Conservation (phyloP, 1,284 basidiomycete species). For the Marasmius tenuissimus region DNA sequence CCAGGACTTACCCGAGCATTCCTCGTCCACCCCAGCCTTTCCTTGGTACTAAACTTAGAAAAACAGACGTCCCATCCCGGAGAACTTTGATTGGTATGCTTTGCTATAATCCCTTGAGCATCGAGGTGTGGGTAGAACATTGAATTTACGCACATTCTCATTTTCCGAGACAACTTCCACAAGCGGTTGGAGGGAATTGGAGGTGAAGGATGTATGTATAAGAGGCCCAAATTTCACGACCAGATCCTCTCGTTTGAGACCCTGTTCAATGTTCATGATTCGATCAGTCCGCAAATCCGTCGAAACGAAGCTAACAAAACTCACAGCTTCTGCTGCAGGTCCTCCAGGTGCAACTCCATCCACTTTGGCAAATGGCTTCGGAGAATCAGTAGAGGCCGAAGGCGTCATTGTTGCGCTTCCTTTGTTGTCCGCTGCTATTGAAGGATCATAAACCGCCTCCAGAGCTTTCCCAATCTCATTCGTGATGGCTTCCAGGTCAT, state of each 20-base stretch:
- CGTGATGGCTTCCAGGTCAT: slow-evolving; percentile 71
- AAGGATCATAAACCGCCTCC: slow-evolving; percentile 63
- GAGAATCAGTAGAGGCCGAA: slow-evolving; percentile 12
- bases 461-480: slow-evolving; percentile 67
- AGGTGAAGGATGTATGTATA: slow-evolving; percentile 49
- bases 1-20: slow-evolving; percentile 65
- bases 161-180: slow-evolving; percentile 68
- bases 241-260: slow-evolving; percentile 68
- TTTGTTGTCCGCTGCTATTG: slow-evolving; percentile 21
- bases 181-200: slow-evolving; percentile 63
- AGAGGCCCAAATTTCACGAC: slow-evolving; percentile 74
- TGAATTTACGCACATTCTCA: slow-evolving; percentile 63
- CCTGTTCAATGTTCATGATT: slow-evolving; percentile 44
- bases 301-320: slow-evolving; percentile 25
- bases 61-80: slow-evolving; percentile 32
- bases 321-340: slow-evolving; percentile 77
- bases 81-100: slow-evolving; percentile 40
- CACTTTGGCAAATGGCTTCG: slow-evolving; percentile 72
- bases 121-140: background rate
- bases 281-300: slow-evolving; percentile 6
- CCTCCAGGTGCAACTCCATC: slow-evolving; percentile 75
- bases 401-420: slow-evolving; percentile 9
- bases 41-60: slow-evolving; percentile 37
- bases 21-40: slow-evolving; percentile 71
- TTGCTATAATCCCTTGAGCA: slow-evolving; percentile 24